Percentiles rank a stretch among this genome's conserved stretches.
phyloP scores from a whole-genome alignment of 805 yeast species.

The Saccharomycopsis selenospora region DNA sequence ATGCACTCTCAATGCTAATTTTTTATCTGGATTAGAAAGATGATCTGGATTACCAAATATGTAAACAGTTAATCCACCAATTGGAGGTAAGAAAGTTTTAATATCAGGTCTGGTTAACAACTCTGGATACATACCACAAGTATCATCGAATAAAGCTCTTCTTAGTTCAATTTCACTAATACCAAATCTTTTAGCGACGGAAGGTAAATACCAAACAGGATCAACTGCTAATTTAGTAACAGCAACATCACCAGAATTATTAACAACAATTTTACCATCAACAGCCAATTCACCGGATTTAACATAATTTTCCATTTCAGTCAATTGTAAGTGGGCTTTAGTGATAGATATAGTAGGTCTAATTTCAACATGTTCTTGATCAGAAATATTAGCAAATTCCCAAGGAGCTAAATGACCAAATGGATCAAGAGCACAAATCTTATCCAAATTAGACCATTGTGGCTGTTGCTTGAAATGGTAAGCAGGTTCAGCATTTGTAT shows the following conservation, averaged over 20 bases:
- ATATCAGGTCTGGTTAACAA: constrained; percentile 60
- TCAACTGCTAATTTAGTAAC: constrained; percentile 62
- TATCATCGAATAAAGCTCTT: constrained; percentile 56
- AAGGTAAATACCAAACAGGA: constrained; percentile 67
- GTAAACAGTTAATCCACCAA: constrained; percentile 61
- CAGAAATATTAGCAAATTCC: constrained; percentile 40
- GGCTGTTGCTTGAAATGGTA: constrained; percentile 46
- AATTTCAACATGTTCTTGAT: constrained; percentile 44
- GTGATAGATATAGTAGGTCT: constrained; percentile 63
- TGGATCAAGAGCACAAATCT: constrained; percentile 61
- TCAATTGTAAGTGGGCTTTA: constrained; percentile 54
- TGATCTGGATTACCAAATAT: constrained; percentile 55
- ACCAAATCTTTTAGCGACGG: constrained; percentile 56
- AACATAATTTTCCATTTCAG: constrained; percentile 52
- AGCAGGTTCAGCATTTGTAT: constrained; percentile 58
- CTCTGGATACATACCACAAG: constrained; percentile 68
- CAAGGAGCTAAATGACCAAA: constrained; percentile 62
- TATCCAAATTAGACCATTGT: constrained; percentile 48
- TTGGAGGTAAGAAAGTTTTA: constrained; percentile 60
- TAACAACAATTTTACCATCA: constrained; percentile 55
- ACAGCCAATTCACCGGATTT: constrained; percentile 44
- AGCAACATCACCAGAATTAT: constrained; percentile 52
- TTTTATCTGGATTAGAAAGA: constrained; percentile 43
- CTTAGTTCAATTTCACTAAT: constrained; percentile 50
- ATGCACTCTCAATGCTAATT: constrained; percentile 53